Percentiles rank a stretch among this genome's conserved stretches.
Evolutionary conservation across 2,329 filamentous ascomycete species (phyloP).

Genomic region (Aspergillus latus): DNA sequence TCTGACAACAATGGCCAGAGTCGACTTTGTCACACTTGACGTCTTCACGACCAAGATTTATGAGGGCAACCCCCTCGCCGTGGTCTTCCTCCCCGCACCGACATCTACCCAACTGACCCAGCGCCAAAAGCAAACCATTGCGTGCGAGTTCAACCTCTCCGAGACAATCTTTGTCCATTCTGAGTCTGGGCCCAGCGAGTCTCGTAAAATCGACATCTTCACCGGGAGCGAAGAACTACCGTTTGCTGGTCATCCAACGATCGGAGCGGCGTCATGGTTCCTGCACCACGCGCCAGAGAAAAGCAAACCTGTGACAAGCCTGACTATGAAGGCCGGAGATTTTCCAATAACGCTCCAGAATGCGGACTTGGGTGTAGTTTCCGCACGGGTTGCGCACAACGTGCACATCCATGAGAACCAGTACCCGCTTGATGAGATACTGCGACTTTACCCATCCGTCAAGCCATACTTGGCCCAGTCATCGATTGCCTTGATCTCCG

Average conservation of each 20-base stretch:
- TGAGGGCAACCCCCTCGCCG: conserved; percentile 56
- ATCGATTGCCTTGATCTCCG: conserved; percentile 35
- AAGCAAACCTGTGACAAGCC: conserved; percentile 27
- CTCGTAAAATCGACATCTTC: conserved; percentile 54
- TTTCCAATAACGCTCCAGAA: conserved; percentile 46
- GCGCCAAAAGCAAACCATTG: conserved; percentile 54
- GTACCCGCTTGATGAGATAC: conserved; percentile 25
- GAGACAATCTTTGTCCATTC: conserved; percentile 57
- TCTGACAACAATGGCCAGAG: background rate
- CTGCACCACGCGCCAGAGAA: conserved; percentile 24
- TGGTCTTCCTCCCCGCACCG: conserved; percentile 47
- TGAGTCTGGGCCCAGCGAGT: conserved; percentile 12
- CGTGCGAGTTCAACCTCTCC: conserved; percentile 58
- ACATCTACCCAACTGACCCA: conserved; percentile 42
- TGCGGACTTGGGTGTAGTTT: conserved; percentile 20
- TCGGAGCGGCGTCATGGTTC: conserved; percentile 55
- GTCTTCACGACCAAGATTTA: conserved; percentile 46
- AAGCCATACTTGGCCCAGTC: conserved; percentile 19
- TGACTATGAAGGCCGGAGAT: conserved; percentile 59
- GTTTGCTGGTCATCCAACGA: conserved; percentile 60
- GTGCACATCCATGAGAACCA: conserved; percentile 34
- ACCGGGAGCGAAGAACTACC: conserved; percentile 52
- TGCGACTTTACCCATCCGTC: conserved; percentile 30
- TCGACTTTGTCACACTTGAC: conserved; percentile 30
- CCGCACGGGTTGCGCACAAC: conserved; percentile 38